Evolutionary conservation across 2,329 filamentous ascomycete genomes (phyloP), one percentile per base, ranked within the genome.

Genomic region (Cladorrhinum sp.): DNA sequence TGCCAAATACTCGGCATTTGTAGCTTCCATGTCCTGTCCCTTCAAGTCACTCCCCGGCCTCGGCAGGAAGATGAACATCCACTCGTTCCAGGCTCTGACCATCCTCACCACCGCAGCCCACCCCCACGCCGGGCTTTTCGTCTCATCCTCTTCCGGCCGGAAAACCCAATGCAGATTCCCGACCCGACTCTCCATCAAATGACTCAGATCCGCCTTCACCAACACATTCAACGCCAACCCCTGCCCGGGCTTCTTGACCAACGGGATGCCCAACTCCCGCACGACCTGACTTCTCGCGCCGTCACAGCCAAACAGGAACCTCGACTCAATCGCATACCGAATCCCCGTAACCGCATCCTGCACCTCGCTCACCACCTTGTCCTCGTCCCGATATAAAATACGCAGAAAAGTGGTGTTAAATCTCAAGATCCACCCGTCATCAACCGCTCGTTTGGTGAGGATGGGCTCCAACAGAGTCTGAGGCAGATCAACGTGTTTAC

Each of bases 61-160:
- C 0, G 81, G 79, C 16, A 86, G 73, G 16, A 85, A 69, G 59
- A 84, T 82, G 50, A 83, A 82, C 73, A 84, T 77, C 84, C 84
- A 88, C 73, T 88, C 82, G 64, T 81, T 69, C 85, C 85, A 88
- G 0, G 84, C 80, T 72, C 82, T 84, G 3, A 88, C 83, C 84
- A 88, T 87, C 23, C 86, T 75, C 2, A 80, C 74, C 64, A 84
- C 71, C 2, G 70, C 72, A 30, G 74, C 73, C 78, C 80, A 83
- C 0, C 76, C 82, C 71, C 81, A 86, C 0, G 74, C 73, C 0
- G 81, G 80, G 57, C 80, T 73, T 57, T 84, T 79, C 2, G 70
- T 71, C 60, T 36, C 52, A n/a, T 54, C 33, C 36, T 84, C 80
- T 60, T 84, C 81, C 0, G 85, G 84, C 63, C 80, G 78, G 68